Conservation (phyloP, 495 filamentous ascomycete species). For the Neurospora pannonica region DNA sequence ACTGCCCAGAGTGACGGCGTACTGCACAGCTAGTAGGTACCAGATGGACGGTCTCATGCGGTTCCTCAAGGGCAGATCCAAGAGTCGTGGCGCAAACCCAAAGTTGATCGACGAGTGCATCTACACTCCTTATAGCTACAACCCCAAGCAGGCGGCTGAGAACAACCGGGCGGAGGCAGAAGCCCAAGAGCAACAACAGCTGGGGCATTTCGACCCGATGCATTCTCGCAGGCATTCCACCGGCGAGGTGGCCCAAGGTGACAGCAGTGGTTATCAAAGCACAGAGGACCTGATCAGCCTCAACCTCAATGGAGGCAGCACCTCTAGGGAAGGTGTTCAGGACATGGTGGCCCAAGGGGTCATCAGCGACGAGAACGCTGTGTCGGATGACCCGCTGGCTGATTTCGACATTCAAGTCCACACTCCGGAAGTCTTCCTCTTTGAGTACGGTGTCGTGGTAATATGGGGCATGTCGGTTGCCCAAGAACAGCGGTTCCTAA, state of each 20-base stretch:
- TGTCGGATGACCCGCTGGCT: conserved; percentile 22
- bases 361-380: conserved; percentile 16
- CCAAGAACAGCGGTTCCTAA: conserved; percentile 80
- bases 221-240: conserved; percentile 46
- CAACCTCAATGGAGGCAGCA: conserved; percentile 12
- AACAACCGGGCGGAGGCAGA: conserved; percentile 8
- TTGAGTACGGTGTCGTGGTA: conserved; percentile 99
- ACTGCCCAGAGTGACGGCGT: conserved; percentile 86
- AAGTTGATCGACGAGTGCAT: conserved; percentile 96
- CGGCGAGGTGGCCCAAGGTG: conserved; percentile 10
- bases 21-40: conserved; percentile 88
- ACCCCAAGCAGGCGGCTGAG: conserved; percentile 17
- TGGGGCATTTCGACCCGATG: conserved; percentile 40
- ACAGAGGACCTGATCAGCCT: conserved; percentile 22
- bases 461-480: conserved; percentile 92
- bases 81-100: conserved; percentile 66
- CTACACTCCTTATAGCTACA: conserved; percentile 84
- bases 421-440: conserved; percentile 89
- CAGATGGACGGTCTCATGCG: conserved; percentile 78
- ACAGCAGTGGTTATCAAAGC: conserved; percentile 2
- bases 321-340: conserved; percentile 5
- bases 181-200: conserved; percentile 17
- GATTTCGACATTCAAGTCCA: conserved; percentile 72
- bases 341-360: conserved; percentile 17
- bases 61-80: conserved; percentile 74